Evolutionary conservation across 257 asterid species (phyloP), one percentile per base, ranked within the genome.

Genomic region (Euphrasia confusa): DNA sequence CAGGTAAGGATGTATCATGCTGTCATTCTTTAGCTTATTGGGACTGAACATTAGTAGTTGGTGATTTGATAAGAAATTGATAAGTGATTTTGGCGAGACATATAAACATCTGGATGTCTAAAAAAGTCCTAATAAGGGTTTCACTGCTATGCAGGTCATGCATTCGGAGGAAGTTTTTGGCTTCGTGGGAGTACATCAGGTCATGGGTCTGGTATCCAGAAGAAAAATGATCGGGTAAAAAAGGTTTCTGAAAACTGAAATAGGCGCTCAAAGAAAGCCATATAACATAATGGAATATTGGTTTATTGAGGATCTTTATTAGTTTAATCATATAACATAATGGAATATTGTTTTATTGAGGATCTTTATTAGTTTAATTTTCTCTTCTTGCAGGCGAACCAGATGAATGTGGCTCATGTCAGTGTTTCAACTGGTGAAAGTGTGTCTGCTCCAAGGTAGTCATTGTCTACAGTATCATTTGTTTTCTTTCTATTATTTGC

Each of bases 91-190:
- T 37, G 10, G 42, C 42, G 42, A 37, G 42, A 37, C 42, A 9
- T 2, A 37, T 8, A 37, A 8, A 37, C 42, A 37, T 37, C 15
- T 37, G 52, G 53, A 64, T 64, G 30, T 9, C n/a, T 5, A 5
- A 52, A 32, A 32, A 17, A 52, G 28, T 54, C 10, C 66, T 61
- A 40, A 56, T 44, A 35, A 56, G 14, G 48, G 57, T 13, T 66
- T 64, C 56, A 17, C 68, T 61, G 69, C 26, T 13, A 32, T 58
- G 72, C 79, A 79, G 95, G 89, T 54, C 71, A 72, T 64, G 88
- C 73, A 53, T 64, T 60, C 42, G 73, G 67, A 64, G 76, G 65
- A 49, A 69, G 74, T 65, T 45, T 67, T 37, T 71, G 86, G 87
- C 79, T 58, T 77, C 78, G 65, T 10, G 76, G 75, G 37, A 77